A percentile compares a stretch with the other conserved stretches of the same genome.
phyloP scores from a whole-genome alignment of 805 yeast genomes.

The Lipomyces sp. region DNA sequence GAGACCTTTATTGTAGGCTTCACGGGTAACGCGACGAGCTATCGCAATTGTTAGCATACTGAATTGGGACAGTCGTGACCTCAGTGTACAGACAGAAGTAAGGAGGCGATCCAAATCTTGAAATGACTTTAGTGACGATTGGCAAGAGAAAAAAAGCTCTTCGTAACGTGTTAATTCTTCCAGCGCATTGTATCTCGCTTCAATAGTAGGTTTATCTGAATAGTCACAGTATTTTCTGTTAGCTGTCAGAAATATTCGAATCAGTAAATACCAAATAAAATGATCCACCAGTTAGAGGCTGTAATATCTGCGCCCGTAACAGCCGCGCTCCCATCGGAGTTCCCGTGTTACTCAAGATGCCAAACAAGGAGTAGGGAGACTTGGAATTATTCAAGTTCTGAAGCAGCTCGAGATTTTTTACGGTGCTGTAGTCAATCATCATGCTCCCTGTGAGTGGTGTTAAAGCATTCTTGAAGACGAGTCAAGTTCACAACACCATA shows the following conservation, averaged over 20 bases:
- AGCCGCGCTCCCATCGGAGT: conserved; percentile 50
- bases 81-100: conserved; percentile 30
- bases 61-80: no score
- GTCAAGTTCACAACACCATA: no score
- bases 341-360: conserved; percentile 41
- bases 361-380: conserved; percentile 39
- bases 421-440: conserved; percentile 45
- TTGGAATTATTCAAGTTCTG: conserved; percentile 36
- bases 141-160: conserved; percentile 22
- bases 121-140: conserved; percentile 33
- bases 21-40: conserved; percentile 35
- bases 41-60: neutral
- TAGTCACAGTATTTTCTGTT: neutral
- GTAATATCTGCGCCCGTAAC: conserved; percentile 45
- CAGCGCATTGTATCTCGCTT: conserved; percentile 41
- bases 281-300: conserved; percentile 42
- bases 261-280: neutral
- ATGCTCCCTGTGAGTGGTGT: conserved; percentile 44
- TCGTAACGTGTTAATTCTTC: conserved; percentile 37
- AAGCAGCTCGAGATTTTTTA: conserved; percentile 42
- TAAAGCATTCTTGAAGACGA: no score
- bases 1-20: conserved; percentile 33
- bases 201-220: conserved; percentile 37
- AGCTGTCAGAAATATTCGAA: neutral
- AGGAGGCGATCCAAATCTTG: conserved; percentile 46